Base-by-base conservation (phyloP, 345 rosid species). In the Moricandia moricandioides region DNA sequence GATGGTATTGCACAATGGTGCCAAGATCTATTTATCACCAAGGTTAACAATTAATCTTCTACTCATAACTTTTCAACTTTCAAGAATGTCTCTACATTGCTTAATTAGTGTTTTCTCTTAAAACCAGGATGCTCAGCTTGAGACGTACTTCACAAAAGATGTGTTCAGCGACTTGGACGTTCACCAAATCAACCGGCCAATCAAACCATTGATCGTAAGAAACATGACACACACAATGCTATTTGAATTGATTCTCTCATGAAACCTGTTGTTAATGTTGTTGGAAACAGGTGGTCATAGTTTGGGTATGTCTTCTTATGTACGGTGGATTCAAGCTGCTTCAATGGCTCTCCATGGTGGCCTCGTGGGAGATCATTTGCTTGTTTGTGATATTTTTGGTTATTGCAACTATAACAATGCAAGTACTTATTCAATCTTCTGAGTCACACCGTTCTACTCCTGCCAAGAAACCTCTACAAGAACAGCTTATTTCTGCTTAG, bases 1-100 rank as follows among this genome's bases (percentile, higher is more conserved):
- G 89, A 86, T 56, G 93, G 87, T 40, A 86, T 89, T 72, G 72
- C 89, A 7, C 93, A 88, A 73, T 91, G 95, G 97, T 91, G 95
- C 80, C 86, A 69, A 84, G 93, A 91, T 78, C 35, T 83, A 45
- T 89, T 89, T 68, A 83, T 85, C 72, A 78, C 91, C 29, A 88
- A 91, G 91, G 97, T 88, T 76, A 67, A 39, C 24, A 21, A 21
- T 60, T 64, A 21, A 58, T 21, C 24, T 21, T 21, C 24, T 21
- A 21, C 24, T 21, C 24, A 21, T 21, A 58, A 27, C 24, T 14
- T 56, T 62, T 14, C 7, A 2, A 7, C 1, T 11, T 69, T 7
- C 16, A 13, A 6, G 55, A 63, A 43, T 31, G 29, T 30, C 16
- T 59, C 45, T 14, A 47, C 58, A 40, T 45, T 52, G 7, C 65